Conservation (phyloP, 352 stramenopile genomes). For the Pythium aristosporum region DNA sequence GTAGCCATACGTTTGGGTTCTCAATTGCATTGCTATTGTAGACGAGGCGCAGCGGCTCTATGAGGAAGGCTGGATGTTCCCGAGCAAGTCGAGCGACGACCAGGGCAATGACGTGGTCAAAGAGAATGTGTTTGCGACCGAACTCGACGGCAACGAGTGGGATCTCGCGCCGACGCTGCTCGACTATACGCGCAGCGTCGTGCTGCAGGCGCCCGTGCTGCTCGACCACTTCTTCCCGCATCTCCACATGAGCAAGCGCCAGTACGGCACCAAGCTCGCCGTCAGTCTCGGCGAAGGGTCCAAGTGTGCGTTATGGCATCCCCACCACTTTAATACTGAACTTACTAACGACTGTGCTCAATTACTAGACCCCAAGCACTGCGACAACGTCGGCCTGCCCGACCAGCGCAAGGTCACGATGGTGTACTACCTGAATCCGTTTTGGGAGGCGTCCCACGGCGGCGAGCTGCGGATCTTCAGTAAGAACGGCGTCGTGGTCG, state of each 20-base stretch:
- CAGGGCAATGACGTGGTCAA: conserved; percentile 41
- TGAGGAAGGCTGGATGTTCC: conserved; percentile 51
- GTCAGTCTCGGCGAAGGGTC: conserved; percentile 48
- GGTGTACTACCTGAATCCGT: conserved; percentile 76
- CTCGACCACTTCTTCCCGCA: conserved; percentile 51
- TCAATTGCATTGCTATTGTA: conserved; percentile 8
- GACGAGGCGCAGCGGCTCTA: conserved; percentile 45
- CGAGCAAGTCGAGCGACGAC: conserved; percentile 48
- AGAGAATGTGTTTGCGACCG: conserved; percentile 48
- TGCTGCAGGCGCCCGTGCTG: conserved; percentile 44
- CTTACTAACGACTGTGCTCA: not conserved
- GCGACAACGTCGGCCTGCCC: conserved; percentile 45
- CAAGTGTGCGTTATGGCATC: conserved; percentile 30
- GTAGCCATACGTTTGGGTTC: not conserved
- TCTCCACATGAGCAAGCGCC: conserved; percentile 42
- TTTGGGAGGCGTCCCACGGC: conserved; percentile 51
- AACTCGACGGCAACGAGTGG: conserved; percentile 51
- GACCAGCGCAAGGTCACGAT: conserved; percentile 67
- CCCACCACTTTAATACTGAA: not conserved
- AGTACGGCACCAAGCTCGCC: conserved; percentile 50
- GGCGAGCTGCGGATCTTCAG: conserved; percentile 58
- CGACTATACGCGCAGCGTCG: conserved; percentile 52
- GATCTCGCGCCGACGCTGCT: conserved; percentile 46
- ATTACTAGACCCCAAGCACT: conserved; percentile 48
- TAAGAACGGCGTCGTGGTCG: conserved; percentile 38